phyloP scores from a whole-genome alignment of 2,329 filamentous ascomycete species.

The Herpotrichia juniperi region DNA sequence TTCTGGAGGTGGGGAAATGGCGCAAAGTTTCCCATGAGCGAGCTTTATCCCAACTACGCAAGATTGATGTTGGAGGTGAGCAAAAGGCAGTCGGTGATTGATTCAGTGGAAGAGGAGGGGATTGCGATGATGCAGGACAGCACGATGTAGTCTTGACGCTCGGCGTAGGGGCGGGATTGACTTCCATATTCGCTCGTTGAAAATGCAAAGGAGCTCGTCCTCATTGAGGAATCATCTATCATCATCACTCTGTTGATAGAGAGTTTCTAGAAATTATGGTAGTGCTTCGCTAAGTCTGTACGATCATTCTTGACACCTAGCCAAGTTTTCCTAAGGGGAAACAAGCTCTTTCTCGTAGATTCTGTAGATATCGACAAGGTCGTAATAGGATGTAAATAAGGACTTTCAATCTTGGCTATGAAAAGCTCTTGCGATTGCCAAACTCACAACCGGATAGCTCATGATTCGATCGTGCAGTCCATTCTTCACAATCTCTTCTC shows the following conservation, averaged over 20 bases:
- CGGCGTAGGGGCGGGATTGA: too few relatives aligned
- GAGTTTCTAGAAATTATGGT: too few relatives aligned
- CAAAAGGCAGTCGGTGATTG: constrained; percentile 14
- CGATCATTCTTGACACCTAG: too few relatives aligned
- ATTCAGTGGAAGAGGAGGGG: constrained; percentile 16
- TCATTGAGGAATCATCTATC: too few relatives aligned
- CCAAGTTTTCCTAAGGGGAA: too few relatives aligned
- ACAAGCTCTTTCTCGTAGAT: too few relatives aligned
- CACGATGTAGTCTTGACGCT: constrained; percentile 1
- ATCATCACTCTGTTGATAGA: too few relatives aligned
- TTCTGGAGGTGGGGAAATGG: constrained; percentile 26
- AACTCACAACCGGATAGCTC: constrained; percentile 61
- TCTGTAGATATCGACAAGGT: not conserved
- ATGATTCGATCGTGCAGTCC: constrained; percentile 65
- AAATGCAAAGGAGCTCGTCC: too few relatives aligned
- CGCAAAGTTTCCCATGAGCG: constrained; percentile 16
- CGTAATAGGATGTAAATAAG: not conserved
- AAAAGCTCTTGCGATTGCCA: constrained; percentile 59
- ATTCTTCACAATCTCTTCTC: constrained; percentile 61
- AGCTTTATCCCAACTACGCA: constrained; percentile 22
- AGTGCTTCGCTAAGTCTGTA: too few relatives aligned
- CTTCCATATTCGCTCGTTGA: too few relatives aligned
- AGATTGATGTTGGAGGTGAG: constrained; percentile 14
- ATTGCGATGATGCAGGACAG: not conserved
- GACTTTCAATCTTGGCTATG: constrained; percentile 20